phyloP scores from a whole-genome alignment of 441 rosid genomes.

The Eruca vesicaria region DNA sequence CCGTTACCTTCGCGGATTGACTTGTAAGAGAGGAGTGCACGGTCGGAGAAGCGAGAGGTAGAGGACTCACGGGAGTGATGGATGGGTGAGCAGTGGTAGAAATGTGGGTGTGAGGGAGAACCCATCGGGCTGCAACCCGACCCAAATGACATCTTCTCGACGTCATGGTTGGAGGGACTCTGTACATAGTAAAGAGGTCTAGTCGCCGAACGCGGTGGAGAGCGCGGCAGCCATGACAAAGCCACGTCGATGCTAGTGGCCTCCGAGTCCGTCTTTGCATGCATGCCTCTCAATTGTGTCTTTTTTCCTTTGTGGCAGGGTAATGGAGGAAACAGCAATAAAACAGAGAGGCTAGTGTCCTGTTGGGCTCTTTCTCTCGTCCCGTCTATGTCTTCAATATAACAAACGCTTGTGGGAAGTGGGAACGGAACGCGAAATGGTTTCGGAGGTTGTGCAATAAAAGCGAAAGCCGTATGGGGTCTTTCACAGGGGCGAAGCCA shows the following conservation, averaged over 20 bases:
- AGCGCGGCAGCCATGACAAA: conserved; percentile 46
- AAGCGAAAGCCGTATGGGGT: conserved; percentile 18
- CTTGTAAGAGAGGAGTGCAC: conserved; percentile 52
- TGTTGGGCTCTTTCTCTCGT: conserved; percentile 14
- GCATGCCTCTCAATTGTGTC: conserved; percentile 39
- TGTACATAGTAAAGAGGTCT: conserved; percentile 82
- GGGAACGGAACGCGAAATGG: background rate
- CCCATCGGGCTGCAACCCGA: conserved; percentile 61
- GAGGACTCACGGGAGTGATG: conserved; percentile 96
- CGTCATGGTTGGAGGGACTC: conserved; percentile 90
- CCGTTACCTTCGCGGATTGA: conserved; percentile 43
- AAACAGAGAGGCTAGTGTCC: conserved; percentile 10
- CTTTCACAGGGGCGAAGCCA: too few relatives aligned
- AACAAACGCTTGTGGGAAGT: background rate
- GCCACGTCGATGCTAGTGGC: conserved; percentile 76
- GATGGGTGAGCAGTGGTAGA: conserved; percentile 80
- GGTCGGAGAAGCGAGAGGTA: conserved; percentile 73
- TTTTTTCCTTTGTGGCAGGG: background rate
- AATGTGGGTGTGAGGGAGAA: conserved; percentile 73
- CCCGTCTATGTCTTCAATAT: background rate
- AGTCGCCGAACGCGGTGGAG: conserved; percentile 43
- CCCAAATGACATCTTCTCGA: conserved; percentile 87
- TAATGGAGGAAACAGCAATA: conserved; percentile 4
- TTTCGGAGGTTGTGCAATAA: conserved; percentile 30
- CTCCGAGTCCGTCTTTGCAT: conserved; percentile 79